Evolutionary conservation across 1,284 basidiomycete genomes (phyloP).

Genomic region (Melampsora larici-populina): DNA sequence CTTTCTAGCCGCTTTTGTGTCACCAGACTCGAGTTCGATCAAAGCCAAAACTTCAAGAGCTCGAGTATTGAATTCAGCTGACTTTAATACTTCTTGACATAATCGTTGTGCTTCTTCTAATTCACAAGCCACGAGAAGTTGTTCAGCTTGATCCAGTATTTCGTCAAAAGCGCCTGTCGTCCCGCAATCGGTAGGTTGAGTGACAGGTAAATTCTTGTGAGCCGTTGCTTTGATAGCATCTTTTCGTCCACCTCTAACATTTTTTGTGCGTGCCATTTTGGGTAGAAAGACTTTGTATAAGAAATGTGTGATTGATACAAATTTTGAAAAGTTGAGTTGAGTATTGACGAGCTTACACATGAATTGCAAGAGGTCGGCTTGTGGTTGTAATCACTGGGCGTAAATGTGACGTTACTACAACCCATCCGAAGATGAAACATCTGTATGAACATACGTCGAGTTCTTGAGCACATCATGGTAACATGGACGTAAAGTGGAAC

Average conservation of each 20-base stretch:
- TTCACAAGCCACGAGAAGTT: conserved; percentile 23
- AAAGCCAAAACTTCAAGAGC: conserved; percentile 48
- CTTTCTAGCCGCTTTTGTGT: conserved; percentile 68
- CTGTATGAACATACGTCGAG: too few species aligned
- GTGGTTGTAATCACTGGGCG: too few species aligned
- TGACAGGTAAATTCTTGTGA: neutral
- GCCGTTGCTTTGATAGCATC: neutral
- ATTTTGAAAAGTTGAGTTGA: too few species aligned
- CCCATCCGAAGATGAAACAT: too few species aligned
- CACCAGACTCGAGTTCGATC: conserved; percentile 62
- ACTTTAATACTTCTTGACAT: conserved; percentile 12
- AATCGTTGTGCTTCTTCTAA: conserved; percentile 21
- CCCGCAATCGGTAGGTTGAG: neutral
- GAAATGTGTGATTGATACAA: too few species aligned
- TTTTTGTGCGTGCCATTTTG: conserved; percentile 29
- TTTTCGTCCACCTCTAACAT: conserved; percentile 10
- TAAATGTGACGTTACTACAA: too few species aligned
- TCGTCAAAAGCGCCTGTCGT: neutral
- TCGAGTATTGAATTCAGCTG: conserved; percentile 9
- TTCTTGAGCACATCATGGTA: too few species aligned
- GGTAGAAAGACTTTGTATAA: too few species aligned
- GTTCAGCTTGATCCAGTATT: conserved; percentile 15
- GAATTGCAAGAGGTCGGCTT: too few species aligned
- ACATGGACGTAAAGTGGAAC: too few species aligned
- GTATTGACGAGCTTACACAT: too few species aligned